phyloP scores from a whole-genome alignment of 2,329 filamentous ascomycete genomes.

The Pseudopyricularia cyperi region DNA sequence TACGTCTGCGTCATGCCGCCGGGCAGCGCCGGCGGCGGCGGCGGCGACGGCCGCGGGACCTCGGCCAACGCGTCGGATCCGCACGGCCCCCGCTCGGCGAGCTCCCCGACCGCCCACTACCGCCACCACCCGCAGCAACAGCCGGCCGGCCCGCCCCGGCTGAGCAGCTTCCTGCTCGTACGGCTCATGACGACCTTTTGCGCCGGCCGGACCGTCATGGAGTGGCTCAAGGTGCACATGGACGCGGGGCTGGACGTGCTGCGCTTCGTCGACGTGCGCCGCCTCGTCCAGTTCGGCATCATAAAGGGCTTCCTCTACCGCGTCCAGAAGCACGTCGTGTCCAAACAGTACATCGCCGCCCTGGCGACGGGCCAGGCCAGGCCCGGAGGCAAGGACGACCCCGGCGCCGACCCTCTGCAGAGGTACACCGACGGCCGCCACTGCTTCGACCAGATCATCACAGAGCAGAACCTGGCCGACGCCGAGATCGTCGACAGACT shows the following conservation, averaged over 20 bases:
- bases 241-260: conserved; percentile 53
- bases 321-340: conserved; percentile 80
- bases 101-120: conserved; percentile 16
- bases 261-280: conserved; percentile 69
- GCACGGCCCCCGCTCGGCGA: neutral
- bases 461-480: conserved; percentile 58
- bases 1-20: conserved; percentile 51
- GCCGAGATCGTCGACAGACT: conserved; percentile 57
- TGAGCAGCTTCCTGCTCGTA: conserved; percentile 55
- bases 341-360: conserved; percentile 45
- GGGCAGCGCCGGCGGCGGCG: neutral
- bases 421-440: conserved; percentile 63
- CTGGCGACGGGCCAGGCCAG: conserved; percentile 40
- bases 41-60: conserved; percentile 2
- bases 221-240: conserved; percentile 71
- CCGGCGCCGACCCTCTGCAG: conserved; percentile 37
- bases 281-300: conserved; percentile 88
- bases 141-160: conserved; percentile 13
- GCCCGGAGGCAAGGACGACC: conserved; percentile 8
- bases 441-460: conserved; percentile 72
- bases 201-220: conserved; percentile 70
- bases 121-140: conserved; percentile 9
- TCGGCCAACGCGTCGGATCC: neutral
- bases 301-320: conserved; percentile 92
- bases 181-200: conserved; percentile 77